These are phyloP conservation scores for Trichoderma citrinoviride DNA, from an alignment of 2,329 filamentous ascomycete species.

Conservation along the genomic window DNA sequence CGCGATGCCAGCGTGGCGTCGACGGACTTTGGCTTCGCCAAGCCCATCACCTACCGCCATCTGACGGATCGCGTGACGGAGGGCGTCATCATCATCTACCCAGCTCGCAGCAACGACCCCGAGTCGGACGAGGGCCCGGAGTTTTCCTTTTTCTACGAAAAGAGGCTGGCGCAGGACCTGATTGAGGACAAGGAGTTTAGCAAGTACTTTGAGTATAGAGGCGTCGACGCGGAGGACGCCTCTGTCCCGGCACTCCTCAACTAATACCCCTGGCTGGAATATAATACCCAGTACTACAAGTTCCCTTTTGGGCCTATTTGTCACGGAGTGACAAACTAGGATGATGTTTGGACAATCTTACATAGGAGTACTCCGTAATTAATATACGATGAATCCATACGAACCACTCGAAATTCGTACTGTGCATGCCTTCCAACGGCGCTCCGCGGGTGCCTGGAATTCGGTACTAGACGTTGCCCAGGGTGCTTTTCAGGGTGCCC, in stretches of 20 bases:
- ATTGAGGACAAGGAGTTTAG: neutral
- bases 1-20: neutral
- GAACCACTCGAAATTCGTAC: no score
- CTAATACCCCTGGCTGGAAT: neutral
- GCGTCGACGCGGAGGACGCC: neutral
- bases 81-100: neutral
- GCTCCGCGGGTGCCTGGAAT: no score
- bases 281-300: no score
- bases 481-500: neutral
- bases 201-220: constrained; percentile 11
- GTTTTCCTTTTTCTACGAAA: constrained; percentile 11
- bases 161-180: neutral
- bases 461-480: no score
- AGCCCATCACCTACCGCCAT: neutral
- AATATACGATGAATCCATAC: no score
- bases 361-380: no score
- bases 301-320: neutral
- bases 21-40: constrained; percentile 10
- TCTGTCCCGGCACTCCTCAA: neutral
- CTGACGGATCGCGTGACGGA: constrained; percentile 2
- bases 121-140: constrained; percentile 4
- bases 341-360: no score
- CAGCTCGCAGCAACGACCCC: neutral
- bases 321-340: no score
- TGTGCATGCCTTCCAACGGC: no score